Evolutionary conservation across 2,329 filamentous ascomycete genomes (phyloP).

Genomic region (Cladophialophora exuberans): DNA sequence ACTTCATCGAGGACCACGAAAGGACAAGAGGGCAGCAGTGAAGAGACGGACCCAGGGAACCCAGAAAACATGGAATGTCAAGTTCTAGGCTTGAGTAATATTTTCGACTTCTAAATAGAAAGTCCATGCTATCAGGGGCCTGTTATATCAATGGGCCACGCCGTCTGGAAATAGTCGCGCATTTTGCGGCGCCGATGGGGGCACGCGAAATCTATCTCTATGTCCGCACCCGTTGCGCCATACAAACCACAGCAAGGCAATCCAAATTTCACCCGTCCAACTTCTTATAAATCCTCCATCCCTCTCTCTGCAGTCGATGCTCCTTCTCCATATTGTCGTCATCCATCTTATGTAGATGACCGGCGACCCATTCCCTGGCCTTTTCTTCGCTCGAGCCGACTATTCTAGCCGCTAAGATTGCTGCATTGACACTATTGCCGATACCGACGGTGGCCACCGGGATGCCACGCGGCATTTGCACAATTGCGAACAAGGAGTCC

Average conservation of each 20-base stretch:
- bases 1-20: too few species aligned
- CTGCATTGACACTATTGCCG: slow-evolving; percentile 73
- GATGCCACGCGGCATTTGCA: slow-evolving; percentile 72
- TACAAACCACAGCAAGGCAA: not conserved
- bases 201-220: not conserved
- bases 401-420: slow-evolving; percentile 67
- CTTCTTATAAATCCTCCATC: slow-evolving; percentile 35
- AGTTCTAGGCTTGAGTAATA: too few species aligned
- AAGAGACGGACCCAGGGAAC: too few species aligned
- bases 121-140: too few species aligned
- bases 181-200: too few species aligned
- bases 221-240: not conserved
- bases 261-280: slow-evolving; percentile 21
- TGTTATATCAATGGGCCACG: too few species aligned
- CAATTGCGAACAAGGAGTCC: slow-evolving; percentile 68
- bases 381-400: slow-evolving; percentile 48
- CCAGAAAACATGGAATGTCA: too few species aligned
- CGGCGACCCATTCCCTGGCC: slow-evolving; percentile 29
- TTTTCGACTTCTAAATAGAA: too few species aligned
- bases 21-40: too few species aligned
- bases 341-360: slow-evolving; percentile 34
- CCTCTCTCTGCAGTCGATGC: slow-evolving; percentile 28
- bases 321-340: slow-evolving; percentile 35
- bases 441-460: slow-evolving; percentile 73
- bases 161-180: too few species aligned